phyloP scores from a whole-genome alignment of 495 filamentous ascomycete genomes.

The Penicillium bovifimosum region DNA sequence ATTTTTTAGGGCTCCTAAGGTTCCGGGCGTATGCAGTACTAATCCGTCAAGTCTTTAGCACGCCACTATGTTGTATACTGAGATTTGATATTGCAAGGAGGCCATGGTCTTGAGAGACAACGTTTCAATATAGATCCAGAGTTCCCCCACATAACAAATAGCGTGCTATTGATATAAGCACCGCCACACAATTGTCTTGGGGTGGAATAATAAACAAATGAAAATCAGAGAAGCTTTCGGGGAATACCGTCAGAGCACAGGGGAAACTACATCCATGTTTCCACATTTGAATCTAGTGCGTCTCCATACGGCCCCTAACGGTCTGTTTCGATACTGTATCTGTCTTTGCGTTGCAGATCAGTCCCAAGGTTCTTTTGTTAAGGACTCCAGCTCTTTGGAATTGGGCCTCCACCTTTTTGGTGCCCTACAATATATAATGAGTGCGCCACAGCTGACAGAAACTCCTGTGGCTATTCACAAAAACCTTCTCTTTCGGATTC shows the following conservation, averaged over 20 bases:
- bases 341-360: conserved; percentile 1
- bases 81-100: neutral
- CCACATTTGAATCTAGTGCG: neutral
- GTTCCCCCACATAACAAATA: neutral
- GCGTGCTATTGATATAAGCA: neutral
- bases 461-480: conserved; percentile 2
- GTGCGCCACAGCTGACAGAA: neutral
- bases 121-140: too few relatives aligned
- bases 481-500: neutral
- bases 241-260: neutral
- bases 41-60: neutral
- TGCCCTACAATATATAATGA: neutral
- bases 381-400: neutral
- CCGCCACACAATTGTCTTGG: too few relatives aligned
- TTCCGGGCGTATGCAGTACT: neutral
- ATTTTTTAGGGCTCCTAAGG: neutral
- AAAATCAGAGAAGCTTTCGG: neutral
- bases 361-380: neutral
- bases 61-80: too few relatives aligned
- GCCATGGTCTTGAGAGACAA: too few relatives aligned
- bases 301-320: neutral
- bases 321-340: conserved; percentile 7
- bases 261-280: neutral
- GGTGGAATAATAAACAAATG: too few relatives aligned
- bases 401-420: neutral